Percentiles rank a stretch among this genome's conserved stretches.
Evolutionary conservation across 345 rosid genomes (phyloP).

Genomic region (Firmiana major): DNA sequence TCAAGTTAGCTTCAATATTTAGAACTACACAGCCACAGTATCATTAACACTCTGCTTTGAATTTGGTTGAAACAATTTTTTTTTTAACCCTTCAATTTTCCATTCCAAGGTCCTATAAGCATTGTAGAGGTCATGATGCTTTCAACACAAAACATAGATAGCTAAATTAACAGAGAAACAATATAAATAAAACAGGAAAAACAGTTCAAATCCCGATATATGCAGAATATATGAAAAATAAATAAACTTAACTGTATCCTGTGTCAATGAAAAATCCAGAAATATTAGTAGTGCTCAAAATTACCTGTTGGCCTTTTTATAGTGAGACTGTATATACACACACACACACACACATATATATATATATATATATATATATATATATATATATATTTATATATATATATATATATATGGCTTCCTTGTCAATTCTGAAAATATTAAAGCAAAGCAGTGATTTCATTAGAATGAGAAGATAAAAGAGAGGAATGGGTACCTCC

Average conservation of each 20-base stretch:
- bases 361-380: too few species aligned
- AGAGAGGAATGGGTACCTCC: constrained; percentile 19
- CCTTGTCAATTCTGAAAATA: background rate
- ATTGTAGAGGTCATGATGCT: background rate
- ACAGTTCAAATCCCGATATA: background rate
- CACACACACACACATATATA: too few species aligned
- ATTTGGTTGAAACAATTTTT: constrained; percentile 13
- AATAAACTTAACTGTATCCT: background rate
- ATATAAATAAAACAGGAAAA: background rate
- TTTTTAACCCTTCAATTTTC: background rate
- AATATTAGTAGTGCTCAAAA: background rate
- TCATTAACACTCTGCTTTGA: background rate
- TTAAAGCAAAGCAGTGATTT: background rate
- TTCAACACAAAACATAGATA: background rate
- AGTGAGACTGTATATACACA: background rate
- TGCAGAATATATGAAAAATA: background rate
- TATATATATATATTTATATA: too few species aligned
- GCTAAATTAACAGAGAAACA: background rate
- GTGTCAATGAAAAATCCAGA: background rate
- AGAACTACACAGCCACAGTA: background rate
- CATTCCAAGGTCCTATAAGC: background rate
- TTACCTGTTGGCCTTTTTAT: background rate
- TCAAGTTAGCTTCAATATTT: background rate
- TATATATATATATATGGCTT: background rate
- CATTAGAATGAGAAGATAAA: background rate